A percentile compares a stretch with the other conserved stretches of the same genome.
Evolutionary conservation across 108 stramenopile species (phyloP).

Genomic region (Cyclotella baltica): DNA sequence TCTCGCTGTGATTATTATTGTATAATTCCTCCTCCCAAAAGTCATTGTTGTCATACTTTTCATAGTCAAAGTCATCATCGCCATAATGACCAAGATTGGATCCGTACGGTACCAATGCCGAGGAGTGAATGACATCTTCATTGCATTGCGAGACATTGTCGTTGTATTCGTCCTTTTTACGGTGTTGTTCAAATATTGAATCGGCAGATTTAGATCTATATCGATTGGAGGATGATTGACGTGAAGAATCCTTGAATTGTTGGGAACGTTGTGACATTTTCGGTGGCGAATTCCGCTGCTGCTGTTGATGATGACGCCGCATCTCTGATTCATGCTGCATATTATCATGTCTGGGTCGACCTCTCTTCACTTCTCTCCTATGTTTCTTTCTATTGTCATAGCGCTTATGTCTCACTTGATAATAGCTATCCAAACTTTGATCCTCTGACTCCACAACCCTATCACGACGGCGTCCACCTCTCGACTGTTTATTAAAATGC

Average conservation of each 20-base stretch:
- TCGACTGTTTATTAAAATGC: no score
- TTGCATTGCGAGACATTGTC: no score
- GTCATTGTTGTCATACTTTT: not conserved
- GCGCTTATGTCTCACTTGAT: no score
- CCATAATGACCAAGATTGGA: not conserved
- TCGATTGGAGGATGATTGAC: not conserved
- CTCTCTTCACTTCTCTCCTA: no score
- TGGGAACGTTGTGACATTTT: not conserved
- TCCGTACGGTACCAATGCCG: not conserved
- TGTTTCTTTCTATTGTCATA: no score
- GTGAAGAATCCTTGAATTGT: not conserved
- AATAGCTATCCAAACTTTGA: no score
- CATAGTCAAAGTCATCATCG: not conserved
- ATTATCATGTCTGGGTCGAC: no score
- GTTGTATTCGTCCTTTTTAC: not conserved
- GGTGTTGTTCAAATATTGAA: not conserved
- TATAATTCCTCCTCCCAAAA: slow-evolving; percentile 3
- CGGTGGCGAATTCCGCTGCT: not conserved
- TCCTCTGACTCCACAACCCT: not conserved
- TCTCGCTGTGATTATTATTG: not conserved
- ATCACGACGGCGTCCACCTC: not conserved
- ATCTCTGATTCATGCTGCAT: no score
- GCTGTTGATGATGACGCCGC: no score
- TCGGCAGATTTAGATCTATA: slow-evolving; percentile 13
- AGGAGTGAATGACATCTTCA: no score